Conservation (phyloP, 148 eudicot species). For the Cornus controversa region DNA sequence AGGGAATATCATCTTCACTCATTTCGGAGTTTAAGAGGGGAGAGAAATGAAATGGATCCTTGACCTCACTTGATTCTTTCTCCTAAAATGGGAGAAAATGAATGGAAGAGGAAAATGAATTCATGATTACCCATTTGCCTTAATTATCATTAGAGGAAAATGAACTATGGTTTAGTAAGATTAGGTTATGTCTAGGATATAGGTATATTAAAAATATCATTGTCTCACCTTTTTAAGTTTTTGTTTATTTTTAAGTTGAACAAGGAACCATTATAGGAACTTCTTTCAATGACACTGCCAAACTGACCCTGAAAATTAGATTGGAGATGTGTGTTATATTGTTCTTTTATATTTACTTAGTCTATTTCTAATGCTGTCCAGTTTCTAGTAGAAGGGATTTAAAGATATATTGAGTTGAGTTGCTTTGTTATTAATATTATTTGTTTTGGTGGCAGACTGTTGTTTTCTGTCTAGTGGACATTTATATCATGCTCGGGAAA, state of each 20-base stretch:
- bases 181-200: neutral
- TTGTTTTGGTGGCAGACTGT: conserved; percentile 65
- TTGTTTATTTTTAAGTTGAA: neutral
- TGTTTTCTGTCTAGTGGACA: conserved; percentile 96
- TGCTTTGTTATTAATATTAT: neutral
- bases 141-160: no score
- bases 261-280: neutral
- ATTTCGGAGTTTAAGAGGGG: no score
- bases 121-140: no score
- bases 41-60: no score
- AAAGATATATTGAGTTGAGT: neutral
- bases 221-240: neutral
- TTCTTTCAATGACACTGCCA: neutral
- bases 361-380: neutral
- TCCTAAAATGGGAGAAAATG: no score
- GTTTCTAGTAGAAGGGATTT: neutral
- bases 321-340: neutral
- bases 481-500: conserved; percentile 92
- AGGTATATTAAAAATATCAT: neutral
- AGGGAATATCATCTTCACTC: no score
- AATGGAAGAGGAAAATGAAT: no score
- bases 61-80: no score
- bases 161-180: neutral
- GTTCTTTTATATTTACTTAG: neutral
- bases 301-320: neutral